Conservation (phyloP, 2,329 filamentous ascomycete species). For the Passalora sequoiae region DNA sequence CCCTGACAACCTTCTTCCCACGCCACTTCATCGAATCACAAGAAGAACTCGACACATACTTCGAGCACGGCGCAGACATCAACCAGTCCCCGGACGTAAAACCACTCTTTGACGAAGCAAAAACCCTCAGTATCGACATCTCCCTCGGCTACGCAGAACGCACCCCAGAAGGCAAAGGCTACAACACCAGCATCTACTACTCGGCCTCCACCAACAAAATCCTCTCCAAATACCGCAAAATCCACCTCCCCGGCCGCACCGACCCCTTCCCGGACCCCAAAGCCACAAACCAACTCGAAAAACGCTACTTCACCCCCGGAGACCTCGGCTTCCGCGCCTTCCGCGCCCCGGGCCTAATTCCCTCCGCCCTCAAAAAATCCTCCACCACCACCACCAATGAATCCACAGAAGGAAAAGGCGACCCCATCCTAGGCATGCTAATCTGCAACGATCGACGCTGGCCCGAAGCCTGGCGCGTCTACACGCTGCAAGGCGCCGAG, state of each 20-base stretch:
- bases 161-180: constrained; percentile 42
- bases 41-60: constrained; percentile 46
- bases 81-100: constrained; percentile 42
- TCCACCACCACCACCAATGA: constrained; percentile 19
- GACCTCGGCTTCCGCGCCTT: constrained; percentile 52
- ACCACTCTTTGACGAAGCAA: constrained; percentile 47
- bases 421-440: constrained; percentile 52
- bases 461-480: constrained; percentile 50
- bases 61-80: constrained; percentile 46
- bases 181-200: constrained; percentile 51
- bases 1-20: constrained; percentile 55
- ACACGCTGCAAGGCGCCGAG: constrained; percentile 50
- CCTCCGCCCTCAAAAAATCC: constrained; percentile 34
- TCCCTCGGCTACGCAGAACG: constrained; percentile 52
- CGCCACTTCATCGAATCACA: constrained; percentile 38
- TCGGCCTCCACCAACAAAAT: constrained; percentile 41
- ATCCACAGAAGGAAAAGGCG: constrained; percentile 37
- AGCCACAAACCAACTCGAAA: constrained; percentile 52
- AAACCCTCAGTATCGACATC: constrained; percentile 47
- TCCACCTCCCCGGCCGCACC: constrained; percentile 51
- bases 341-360: constrained; percentile 45
- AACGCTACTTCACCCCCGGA: constrained; percentile 51
- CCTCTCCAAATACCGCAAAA: constrained; percentile 52
- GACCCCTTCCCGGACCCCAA: constrained; percentile 48
- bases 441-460: constrained; percentile 52